phyloP scores from a whole-genome alignment of 805 yeast genomes.

The Ogataea populi-albae region DNA sequence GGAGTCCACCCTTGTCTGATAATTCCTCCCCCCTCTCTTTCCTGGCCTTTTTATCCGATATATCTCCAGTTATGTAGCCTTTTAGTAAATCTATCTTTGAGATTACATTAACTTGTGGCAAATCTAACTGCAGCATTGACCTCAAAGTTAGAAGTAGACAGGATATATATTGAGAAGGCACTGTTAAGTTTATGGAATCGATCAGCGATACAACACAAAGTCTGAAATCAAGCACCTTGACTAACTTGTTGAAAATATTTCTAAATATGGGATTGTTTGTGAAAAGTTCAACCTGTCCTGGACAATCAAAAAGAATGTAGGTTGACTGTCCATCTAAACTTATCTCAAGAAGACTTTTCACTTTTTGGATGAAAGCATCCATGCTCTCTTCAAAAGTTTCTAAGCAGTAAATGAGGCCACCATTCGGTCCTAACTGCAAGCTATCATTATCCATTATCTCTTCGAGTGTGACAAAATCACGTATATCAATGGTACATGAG shows the following conservation, averaged over 20 bases:
- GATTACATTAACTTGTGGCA: constrained; percentile 91
- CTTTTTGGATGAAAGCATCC: constrained; percentile 54
- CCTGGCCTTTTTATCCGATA: constrained; percentile 14
- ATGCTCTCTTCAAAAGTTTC: constrained; percentile 60
- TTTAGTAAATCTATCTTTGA: constrained; percentile 84
- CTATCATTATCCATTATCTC: constrained; percentile 55
- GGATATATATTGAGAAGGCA: constrained; percentile 88
- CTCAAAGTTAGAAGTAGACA: constrained; percentile 75
- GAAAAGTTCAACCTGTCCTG: constrained; percentile 94
- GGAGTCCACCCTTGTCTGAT: constrained; percentile 55
- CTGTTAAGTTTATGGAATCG: constrained; percentile 76
- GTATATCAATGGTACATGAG: constrained; percentile 52
- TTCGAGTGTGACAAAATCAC: constrained; percentile 55
- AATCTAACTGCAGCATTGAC: constrained; percentile 87
- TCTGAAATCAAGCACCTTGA: constrained; percentile 64
- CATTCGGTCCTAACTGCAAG: constrained; percentile 61
- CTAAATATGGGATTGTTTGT: constrained; percentile 81
- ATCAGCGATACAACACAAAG: constrained; percentile 82
- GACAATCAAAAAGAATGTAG: constrained; percentile 82
- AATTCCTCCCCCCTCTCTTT: constrained; percentile 14
- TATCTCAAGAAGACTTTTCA: constrained; percentile 50
- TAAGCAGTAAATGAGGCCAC: constrained; percentile 86
- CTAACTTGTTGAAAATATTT: constrained; percentile 62
- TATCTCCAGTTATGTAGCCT: constrained; percentile 40
- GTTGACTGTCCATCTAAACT: constrained; percentile 44